Base-by-base conservation (phyloP, 768 basidiomycete genomes). In the Neoboletus brunneissimus region DNA sequence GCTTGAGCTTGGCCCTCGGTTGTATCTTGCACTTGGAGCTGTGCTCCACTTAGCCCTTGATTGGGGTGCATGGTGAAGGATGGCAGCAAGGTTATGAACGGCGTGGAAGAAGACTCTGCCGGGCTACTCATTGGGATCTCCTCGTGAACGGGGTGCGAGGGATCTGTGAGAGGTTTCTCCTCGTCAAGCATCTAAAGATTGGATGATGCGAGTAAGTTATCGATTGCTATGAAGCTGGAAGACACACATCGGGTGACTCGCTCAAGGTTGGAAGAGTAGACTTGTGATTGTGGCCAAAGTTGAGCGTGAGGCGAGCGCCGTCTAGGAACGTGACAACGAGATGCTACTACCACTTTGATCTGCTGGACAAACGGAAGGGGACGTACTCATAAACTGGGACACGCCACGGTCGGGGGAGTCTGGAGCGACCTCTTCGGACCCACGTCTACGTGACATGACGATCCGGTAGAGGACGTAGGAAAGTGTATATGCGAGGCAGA, bases 391-490 rank as follows among this genome's bases (percentile, higher is more conserved):
- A 7, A 70, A 67, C 48, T 57, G 61, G 49, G 63, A 56, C 12
- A 72, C 66, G 15, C 58, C 63, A n/a, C 59, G 64, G 25, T 65
- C 61, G 12, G 70, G 60, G n/a, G 56, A 47, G 10, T 60, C 64
- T 23, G 65, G 65, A 11, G n/a, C 18, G n/a, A 55, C 60, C 5
- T 43, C 54, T 43, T 55, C 12, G 2, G 66, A 55, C 4, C 7
- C 48, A 25, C 48, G 65, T 55, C 51, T 61, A 44, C 51, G 55
- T n/a, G 59, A 34, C 59, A 61, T 63, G 52, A 66, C 11, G 40
- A 65, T 34, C 2, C 71, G 67, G 50, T 70, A 72, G 42, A 72
- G 50, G 29, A 69, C 15, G 38, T 70, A 70, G 32, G 67, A 62
- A 2, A 66, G 25, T 13, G 64, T 61, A 11, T 70, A 71, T 15